Evolutionary conservation across 179 eudicot genomes (phyloP).

Genomic region (Sideroxylon spinosum): DNA sequence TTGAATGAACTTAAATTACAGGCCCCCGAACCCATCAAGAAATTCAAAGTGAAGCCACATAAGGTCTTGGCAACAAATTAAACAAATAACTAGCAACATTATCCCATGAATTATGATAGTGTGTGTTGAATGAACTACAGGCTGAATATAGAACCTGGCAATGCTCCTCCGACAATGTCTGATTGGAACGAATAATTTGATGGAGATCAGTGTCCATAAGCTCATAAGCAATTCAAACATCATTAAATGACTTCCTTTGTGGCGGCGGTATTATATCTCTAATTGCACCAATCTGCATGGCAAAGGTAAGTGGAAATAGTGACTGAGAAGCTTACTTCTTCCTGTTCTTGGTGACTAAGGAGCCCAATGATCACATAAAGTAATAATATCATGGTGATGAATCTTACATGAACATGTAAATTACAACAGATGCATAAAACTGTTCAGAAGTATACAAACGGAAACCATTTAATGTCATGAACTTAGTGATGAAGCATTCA

Average conservation of each 20-base stretch:
- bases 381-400: neutral
- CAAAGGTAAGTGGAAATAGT: slow-evolving; percentile 16
- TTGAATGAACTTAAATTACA: too few relatives aligned
- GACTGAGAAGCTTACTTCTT: neutral
- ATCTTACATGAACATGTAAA: neutral
- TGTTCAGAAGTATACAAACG: neutral
- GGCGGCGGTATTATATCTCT: slow-evolving; percentile 95
- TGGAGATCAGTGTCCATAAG: slow-evolving; percentile 96
- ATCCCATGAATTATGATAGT: neutral
- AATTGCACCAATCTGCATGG: slow-evolving; percentile 71
- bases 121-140: neutral
- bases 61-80: neutral
- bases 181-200: slow-evolving; percentile 88
- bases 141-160: slow-evolving; percentile 62
- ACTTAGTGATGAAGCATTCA: neutral
- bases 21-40: neutral
- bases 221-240: slow-evolving; percentile 87
- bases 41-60: slow-evolving; percentile 1
- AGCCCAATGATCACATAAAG: neutral
- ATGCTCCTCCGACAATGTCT: slow-evolving; percentile 75
- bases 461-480: neutral
- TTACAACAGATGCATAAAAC: neutral
- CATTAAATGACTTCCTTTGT: slow-evolving; percentile 63
- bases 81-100: neutral
- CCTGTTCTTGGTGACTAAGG: neutral